Evolutionary conservation across 805 yeast species (phyloP).

Genomic region (Wickerhamomyces subpelliculosus): DNA sequence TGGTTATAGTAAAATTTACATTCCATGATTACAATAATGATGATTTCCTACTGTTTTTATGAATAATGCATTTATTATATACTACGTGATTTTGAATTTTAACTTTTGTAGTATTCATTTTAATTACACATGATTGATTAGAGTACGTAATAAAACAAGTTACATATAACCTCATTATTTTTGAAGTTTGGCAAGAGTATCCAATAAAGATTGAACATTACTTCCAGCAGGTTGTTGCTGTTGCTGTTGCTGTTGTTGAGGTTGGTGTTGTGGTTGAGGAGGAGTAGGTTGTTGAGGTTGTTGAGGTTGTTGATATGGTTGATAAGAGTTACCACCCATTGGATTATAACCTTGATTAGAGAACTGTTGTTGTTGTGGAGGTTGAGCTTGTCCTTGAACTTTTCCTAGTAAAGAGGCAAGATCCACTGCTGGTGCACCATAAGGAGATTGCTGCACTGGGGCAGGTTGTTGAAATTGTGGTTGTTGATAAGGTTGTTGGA

Average conservation of each 20-base stretch:
- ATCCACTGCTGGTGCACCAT: neutral
- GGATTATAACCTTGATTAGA: neutral
- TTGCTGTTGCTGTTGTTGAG: slow-evolving; percentile 3
- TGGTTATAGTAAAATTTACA: slow-evolving; percentile 34
- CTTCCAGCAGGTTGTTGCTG: slow-evolving; percentile 1
- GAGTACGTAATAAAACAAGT: too few relatives aligned
- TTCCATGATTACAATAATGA: slow-evolving; percentile 14
- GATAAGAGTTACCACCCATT: too few relatives aligned
- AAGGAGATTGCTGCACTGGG: neutral
- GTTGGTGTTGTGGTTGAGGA: slow-evolving; percentile 2
- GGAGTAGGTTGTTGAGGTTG: neutral
- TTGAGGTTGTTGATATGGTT: slow-evolving; percentile 3
- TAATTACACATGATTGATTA: too few relatives aligned
- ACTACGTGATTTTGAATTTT: too few relatives aligned
- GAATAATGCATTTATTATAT: too few relatives aligned
- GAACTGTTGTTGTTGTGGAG: slow-evolving; percentile 15
- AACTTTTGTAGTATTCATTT: too few relatives aligned
- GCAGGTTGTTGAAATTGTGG: slow-evolving; percentile 3
- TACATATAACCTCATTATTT: neutral
- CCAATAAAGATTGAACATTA: neutral
- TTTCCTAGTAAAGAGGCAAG: slow-evolving; percentile 7
- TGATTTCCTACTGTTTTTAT: too few relatives aligned
- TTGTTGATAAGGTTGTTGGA: slow-evolving; percentile 3
- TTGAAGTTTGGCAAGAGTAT: neutral
- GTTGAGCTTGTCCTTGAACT: slow-evolving; percentile 13